Conservation (phyloP, 139 green algal species). For the Closterium sp. region DNA sequence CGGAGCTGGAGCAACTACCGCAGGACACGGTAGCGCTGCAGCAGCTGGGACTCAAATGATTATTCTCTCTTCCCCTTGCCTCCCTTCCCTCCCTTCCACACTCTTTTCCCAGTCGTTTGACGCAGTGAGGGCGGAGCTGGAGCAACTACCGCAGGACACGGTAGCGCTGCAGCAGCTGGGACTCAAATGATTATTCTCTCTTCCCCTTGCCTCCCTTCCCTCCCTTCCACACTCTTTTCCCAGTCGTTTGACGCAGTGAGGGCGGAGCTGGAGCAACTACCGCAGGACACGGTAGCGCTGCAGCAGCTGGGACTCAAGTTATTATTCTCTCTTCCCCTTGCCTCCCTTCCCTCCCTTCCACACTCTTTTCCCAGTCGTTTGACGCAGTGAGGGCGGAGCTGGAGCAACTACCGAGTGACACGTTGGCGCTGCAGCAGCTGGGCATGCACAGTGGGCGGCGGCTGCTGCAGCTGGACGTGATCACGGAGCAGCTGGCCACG, state of each 20-base stretch:
- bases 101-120: too few species aligned
- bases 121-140: not conserved
- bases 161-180: not conserved
- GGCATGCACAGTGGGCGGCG: not conserved
- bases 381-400: too few species aligned
- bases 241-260: not conserved
- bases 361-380: too few species aligned
- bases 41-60: too few species aligned
- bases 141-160: not conserved
- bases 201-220: not conserved
- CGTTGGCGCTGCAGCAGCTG: not conserved
- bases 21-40: too few species aligned
- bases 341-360: too few species aligned
- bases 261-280: not conserved
- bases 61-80: too few species aligned
- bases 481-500: slow-evolving; percentile 35
- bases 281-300: not conserved
- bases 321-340: too few species aligned
- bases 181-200: not conserved
- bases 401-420: not conserved
- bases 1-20: too few species aligned
- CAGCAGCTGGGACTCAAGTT: too few species aligned
- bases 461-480: slow-evolving; percentile 28
- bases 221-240: not conserved
- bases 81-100: too few species aligned